Base-by-base conservation (phyloP, 345 rosid genomes). In the Populus euphratica region DNA sequence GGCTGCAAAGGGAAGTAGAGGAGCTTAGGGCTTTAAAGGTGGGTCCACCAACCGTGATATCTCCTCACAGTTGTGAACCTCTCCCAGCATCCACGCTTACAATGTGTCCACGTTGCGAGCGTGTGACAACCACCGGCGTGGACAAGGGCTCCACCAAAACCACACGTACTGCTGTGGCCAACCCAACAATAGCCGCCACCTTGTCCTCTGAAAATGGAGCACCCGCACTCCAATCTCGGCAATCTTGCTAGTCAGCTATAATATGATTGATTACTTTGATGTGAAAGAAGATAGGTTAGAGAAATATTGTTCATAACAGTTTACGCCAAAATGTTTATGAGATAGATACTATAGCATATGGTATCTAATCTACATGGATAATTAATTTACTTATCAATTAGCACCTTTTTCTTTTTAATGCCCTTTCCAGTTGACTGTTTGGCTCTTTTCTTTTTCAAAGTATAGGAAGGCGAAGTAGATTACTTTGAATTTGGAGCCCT, bases 31-130 rank as follows among this genome's bases (percentile, higher is more conserved):
- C 96, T 25, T 87, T 93, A 88, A 95, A 90, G 81, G 96, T 91
- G 4, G 90, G 85, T 1, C 90, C 93, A 11, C 82, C 93, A 17
- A 89, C 90, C 17, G 83, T 86, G 47, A 66, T 89, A 12, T 89
- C 90, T 12, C 90, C 88, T 12, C 89, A 86, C 76, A 78, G 85
- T 27, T 80, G 86, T 8, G 83, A 88, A 64, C 91, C 92, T 17
- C 87, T 86, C 2, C 91, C 90, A 0, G 87, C 94, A 21, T 93
- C 98, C 7, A 86, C 91, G 66, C 97, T 95, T 59, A 73, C 92
- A 18, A 93, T 95, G 99, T 95, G 99, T 79, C 99, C 98, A 0
- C 86, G 96, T 21, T 95, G 99, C 50, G 96, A 93, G 87, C 96
- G 96, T 29, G 93, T 93, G 47, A 88, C 93, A 70, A 76, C 94